Conservation (phyloP, 805 yeast species). For the Ogataea trehaloabstinens region DNA sequence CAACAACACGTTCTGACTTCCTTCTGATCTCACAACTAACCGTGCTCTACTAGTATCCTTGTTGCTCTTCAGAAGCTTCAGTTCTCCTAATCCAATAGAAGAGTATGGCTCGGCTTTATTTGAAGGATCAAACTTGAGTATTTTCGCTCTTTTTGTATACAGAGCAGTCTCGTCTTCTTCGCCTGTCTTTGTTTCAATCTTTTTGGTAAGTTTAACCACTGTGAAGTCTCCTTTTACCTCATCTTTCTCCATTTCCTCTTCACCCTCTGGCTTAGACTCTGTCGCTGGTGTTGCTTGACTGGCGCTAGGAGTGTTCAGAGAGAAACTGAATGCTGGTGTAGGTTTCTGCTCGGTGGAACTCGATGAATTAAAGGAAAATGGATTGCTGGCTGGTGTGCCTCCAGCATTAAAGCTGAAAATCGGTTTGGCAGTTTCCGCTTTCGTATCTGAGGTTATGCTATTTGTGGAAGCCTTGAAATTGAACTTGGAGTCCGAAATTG, state of each 20-base stretch:
- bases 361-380: constrained; percentile 6
- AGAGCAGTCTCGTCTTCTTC: constrained; percentile 75
- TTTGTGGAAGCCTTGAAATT: background rate
- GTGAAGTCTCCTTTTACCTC: constrained; percentile 50
- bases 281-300: constrained; percentile 2
- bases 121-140: constrained; percentile 56
- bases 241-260: constrained; percentile 37
- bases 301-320: constrained; percentile 24
- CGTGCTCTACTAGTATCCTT: constrained; percentile 58
- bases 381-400: background rate
- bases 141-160: constrained; percentile 68
- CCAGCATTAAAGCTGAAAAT: background rate
- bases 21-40: constrained; percentile 82
- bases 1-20: constrained; percentile 74
- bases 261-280: constrained; percentile 18
- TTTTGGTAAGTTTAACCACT: constrained; percentile 43
- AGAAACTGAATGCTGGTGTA: constrained; percentile 21
- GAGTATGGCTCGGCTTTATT: constrained; percentile 51
- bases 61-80: constrained; percentile 65
- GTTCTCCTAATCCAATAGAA: constrained; percentile 76
- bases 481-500: background rate
- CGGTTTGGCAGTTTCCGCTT: background rate
- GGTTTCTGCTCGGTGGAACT: constrained; percentile 6
- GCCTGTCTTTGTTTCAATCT: constrained; percentile 66
- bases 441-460: background rate